Conservation (phyloP, 2,329 filamentous ascomycete species). For the Fusarium odoratissimum region DNA sequence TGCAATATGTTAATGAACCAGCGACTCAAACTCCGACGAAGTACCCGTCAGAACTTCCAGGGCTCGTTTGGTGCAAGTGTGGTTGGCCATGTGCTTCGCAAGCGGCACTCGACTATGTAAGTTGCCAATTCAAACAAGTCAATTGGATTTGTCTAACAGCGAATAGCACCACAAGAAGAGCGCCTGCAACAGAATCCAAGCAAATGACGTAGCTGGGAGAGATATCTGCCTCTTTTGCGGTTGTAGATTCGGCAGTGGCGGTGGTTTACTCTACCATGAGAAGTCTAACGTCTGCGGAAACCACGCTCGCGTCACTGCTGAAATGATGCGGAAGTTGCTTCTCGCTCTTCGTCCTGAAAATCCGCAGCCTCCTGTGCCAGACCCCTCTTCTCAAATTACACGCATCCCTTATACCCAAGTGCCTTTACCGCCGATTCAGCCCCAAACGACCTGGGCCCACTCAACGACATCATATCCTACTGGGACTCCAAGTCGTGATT, state of each 20-base stretch:
- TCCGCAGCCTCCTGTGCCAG: neutral
- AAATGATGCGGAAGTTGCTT: slow-evolving; percentile 27
- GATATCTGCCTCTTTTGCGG: slow-evolving; percentile 60
- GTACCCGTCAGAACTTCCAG: neutral
- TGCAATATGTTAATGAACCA: neutral
- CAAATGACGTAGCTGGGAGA: slow-evolving; percentile 36
- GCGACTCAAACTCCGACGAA: neutral
- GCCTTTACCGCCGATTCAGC: neutral
- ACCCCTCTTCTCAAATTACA: neutral
- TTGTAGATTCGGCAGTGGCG: slow-evolving; percentile 54
- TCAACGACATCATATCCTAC: neutral
- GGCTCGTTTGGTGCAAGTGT: slow-evolving; percentile 48
- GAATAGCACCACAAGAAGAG: slow-evolving; percentile 46
- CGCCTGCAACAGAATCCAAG: slow-evolving; percentile 40
- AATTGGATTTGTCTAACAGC: slow-evolving; percentile 23
- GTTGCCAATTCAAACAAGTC: slow-evolving; percentile 9
- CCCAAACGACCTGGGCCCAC: slow-evolving; percentile 4
- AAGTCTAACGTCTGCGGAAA: slow-evolving; percentile 60
- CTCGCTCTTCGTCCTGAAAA: slow-evolving; percentile 8
- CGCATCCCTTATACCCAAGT: neutral
- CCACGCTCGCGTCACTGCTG: slow-evolving; percentile 42
- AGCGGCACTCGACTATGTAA: slow-evolving; percentile 49
- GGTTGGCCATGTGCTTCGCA: slow-evolving; percentile 51
- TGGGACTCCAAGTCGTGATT: slow-evolving; percentile 47
- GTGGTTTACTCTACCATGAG: slow-evolving; percentile 59